These are phyloP conservation scores for Trichocomaceae sp. DNA, from an alignment of 2,329 filamentous ascomycete species.

Conservation along the genomic window DNA sequence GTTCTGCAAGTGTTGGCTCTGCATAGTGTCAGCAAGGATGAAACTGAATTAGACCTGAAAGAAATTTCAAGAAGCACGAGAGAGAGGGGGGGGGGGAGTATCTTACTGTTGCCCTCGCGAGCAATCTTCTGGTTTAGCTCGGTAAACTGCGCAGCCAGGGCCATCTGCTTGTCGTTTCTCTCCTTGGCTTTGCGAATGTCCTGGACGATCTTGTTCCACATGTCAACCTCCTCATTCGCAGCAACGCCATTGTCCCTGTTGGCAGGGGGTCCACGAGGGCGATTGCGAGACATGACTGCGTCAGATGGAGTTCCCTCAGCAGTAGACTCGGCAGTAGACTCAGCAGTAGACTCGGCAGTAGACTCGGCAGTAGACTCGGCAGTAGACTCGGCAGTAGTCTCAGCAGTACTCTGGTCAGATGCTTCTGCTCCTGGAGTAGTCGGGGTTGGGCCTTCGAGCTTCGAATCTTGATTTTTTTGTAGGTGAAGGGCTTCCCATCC, in stretches of 20 bases:
- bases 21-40: background rate
- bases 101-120: conserved; percentile 35
- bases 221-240: conserved; percentile 40
- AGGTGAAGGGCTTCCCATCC: conserved; percentile 25
- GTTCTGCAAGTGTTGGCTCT: conserved; percentile 35
- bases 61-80: background rate
- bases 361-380: too few relatives aligned
- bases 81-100: background rate
- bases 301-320: background rate
- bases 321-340: too few relatives aligned
- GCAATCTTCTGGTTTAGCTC: conserved; percentile 40
- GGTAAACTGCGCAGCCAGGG: conserved; percentile 35
- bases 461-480: conserved; percentile 13
- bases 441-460: background rate
- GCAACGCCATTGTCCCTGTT: conserved; percentile 39
- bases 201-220: conserved; percentile 40
- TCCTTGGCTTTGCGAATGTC: conserved; percentile 39
- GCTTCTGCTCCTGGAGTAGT: background rate
- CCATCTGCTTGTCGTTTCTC: conserved; percentile 38
- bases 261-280: conserved; percentile 31
- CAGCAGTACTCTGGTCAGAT: background rate
- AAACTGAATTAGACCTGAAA: background rate
- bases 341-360: too few relatives aligned
- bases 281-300: conserved; percentile 37
- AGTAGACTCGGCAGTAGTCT: too few relatives aligned